These are phyloP conservation scores for Notholithocarpus densiflorus DNA, from an alignment of 306 rosid genomes.

Conservation along the genomic window DNA sequence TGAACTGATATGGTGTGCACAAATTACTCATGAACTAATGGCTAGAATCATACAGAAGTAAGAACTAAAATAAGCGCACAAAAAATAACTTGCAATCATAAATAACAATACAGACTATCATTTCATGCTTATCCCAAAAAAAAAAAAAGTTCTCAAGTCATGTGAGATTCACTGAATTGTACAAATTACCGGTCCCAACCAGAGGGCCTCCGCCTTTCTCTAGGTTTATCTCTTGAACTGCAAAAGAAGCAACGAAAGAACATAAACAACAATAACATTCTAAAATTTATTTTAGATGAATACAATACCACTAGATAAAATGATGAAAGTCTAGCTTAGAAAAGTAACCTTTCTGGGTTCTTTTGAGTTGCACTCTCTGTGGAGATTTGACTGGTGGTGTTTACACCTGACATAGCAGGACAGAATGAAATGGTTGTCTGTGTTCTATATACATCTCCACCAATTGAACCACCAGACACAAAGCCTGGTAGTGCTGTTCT, in stretches of 20 bases:
- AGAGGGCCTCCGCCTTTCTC: conserved; percentile 84
- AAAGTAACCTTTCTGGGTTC: conserved; percentile 56
- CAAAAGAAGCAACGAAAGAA: conserved; percentile 29
- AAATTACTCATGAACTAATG: background rate
- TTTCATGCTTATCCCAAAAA: conserved; percentile 18
- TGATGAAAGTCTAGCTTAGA: background rate
- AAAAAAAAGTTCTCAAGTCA: conserved; percentile 18
- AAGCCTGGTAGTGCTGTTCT: conserved; percentile 81
- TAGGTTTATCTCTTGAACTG: conserved; percentile 63
- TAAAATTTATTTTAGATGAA: background rate
- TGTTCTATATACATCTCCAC: conserved; percentile 45
- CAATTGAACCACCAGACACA: conserved; percentile 91
- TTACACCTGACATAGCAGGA: conserved; percentile 41
- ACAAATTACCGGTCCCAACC: conserved; percentile 79
- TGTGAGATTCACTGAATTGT: conserved; percentile 17
- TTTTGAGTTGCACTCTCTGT: conserved; percentile 48
- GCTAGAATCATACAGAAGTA: background rate
- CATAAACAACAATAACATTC: conserved; percentile 32
- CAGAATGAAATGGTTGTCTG: conserved; percentile 34
- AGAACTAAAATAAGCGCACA: background rate
- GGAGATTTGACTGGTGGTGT: conserved; percentile 37
- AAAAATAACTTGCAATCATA: background rate
- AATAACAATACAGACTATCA: conserved; percentile 37
- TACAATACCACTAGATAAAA: background rate
- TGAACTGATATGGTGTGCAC: background rate